Evolutionary conservation across 1,284 basidiomycete genomes (phyloP).

Genomic region (Ceratobasidium sp.): DNA sequence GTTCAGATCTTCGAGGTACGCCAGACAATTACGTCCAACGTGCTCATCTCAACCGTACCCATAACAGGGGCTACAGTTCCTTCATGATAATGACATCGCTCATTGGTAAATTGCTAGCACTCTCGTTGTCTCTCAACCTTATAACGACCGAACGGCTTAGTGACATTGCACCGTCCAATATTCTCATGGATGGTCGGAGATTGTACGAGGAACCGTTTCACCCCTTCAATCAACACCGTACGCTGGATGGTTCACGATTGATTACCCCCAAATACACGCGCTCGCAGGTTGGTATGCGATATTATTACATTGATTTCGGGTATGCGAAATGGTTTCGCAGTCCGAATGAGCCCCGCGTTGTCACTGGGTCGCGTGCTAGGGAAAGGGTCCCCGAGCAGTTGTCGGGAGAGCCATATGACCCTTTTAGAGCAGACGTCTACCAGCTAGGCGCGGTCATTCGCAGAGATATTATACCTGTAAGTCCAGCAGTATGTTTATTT

Average conservation of each 20-base stretch:
- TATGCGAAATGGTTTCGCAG: slow-evolving; percentile 3
- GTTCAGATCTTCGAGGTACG: slow-evolving; percentile 7
- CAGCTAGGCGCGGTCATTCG: slow-evolving; percentile 2
- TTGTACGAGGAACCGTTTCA: neutral
- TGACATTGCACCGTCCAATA: slow-evolving; percentile 1
- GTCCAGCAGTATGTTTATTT: neutral
- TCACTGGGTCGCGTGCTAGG: neutral
- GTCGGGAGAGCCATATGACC: neutral
- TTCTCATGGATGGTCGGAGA: neutral
- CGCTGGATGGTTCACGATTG: neutral
- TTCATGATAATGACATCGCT: neutral
- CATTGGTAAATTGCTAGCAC: neutral
- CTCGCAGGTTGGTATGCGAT: neutral
- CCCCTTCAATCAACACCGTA: neutral
- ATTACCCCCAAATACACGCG: neutral
- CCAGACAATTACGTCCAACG: neutral
- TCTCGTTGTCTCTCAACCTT: neutral
- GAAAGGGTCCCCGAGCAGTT: neutral
- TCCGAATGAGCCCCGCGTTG: neutral
- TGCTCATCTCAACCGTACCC: neutral
- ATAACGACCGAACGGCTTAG: neutral
- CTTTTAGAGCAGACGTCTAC: neutral
- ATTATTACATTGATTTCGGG: slow-evolving; percentile 14
- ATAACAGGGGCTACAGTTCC: neutral
- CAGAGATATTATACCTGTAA: neutral